phyloP scores from a whole-genome alignment of 257 asterid species.

The Ballota nigra region DNA sequence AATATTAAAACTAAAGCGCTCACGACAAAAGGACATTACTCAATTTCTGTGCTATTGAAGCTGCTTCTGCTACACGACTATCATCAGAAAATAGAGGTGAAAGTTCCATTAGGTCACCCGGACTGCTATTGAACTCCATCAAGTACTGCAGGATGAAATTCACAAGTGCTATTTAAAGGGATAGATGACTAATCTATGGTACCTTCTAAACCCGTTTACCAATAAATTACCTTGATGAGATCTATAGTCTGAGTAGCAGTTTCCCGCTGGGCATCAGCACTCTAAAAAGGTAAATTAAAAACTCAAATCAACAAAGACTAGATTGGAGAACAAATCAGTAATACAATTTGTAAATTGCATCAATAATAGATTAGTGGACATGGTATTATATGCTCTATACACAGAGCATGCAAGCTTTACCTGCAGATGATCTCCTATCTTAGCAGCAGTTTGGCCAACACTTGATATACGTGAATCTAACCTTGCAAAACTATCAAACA shows the following conservation, averaged over 20 bases:
- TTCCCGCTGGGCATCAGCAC: constrained; percentile 99
- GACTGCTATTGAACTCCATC: constrained; percentile 98
- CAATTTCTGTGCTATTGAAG: constrained; percentile 97
- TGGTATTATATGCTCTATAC: background rate
- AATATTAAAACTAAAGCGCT: background rate
- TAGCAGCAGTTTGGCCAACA: constrained; percentile 99
- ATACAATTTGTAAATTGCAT: constrained; percentile 14
- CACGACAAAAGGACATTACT: constrained; percentile 41
- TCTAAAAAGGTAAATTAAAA: constrained; percentile 43
- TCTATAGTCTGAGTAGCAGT: constrained; percentile 97
- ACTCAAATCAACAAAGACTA: background rate
- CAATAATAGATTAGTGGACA: background rate
- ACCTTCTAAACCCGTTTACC: background rate
- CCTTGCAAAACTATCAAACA: constrained; percentile 91
- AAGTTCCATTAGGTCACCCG: constrained; percentile 97
- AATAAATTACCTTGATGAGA: constrained; percentile 74
- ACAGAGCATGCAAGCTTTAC: constrained; percentile 34
- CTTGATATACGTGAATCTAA: constrained; percentile 96
- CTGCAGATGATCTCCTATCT: constrained; percentile 98
- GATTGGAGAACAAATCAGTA: constrained; percentile 14
- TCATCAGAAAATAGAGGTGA: constrained; percentile 97
- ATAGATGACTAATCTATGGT: constrained; percentile 14
- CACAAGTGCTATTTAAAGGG: constrained; percentile 18
- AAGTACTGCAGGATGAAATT: constrained; percentile 65
- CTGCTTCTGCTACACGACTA: constrained; percentile 98